Base-by-base conservation (phyloP, 169 alveolate species). In the Plasmodium relictum region DNA sequence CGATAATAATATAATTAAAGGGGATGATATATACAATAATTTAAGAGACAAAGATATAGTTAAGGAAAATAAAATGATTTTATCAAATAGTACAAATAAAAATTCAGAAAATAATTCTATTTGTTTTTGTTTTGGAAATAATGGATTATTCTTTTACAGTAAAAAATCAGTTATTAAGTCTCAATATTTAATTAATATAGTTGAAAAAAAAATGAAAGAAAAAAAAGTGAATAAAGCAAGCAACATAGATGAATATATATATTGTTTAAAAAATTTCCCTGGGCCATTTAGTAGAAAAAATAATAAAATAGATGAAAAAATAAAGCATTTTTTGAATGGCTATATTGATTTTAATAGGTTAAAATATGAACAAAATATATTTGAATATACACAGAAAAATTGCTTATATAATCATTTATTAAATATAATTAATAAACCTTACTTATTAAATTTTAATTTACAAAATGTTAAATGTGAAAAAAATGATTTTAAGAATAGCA, bases 51-150 rank as follows among this genome's bases (percentile, higher is more conserved):
- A 31, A 31, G 39, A 31, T 31, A 31, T 3, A 31, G 1, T 31
- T 31, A 31, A 31, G 63, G 63, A 54, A 18, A 54, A 54, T 24
- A 54, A 54, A 18, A 18, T 10, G 1, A 6, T 54, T 54, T n/a
- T 54, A 5, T 54, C 37, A 8, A 54, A 54, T 54, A n/a, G 22
- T 6, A 54, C 16, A 8, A 54, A 54, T 54, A 24, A 54, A 12
- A 54, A 22, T 61, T 61, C 10, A 61, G 6, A 24, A 24, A 61
- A 45, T 10, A 48, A 24, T 44, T 1, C 45, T 26, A 52, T 45
- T 18, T 54, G 85, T 50, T 62, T 85, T 18, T 85, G 91, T 20
- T 85, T 85, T 37, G 91, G 91, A 58, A 68, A 41, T 5, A 69
- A 71, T 50, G 91, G 91, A 6, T 44, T 26, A 45, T 58, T 85